Base-by-base conservation (phyloP, 106 monocot genomes). In the Cymbidium sinense region DNA sequence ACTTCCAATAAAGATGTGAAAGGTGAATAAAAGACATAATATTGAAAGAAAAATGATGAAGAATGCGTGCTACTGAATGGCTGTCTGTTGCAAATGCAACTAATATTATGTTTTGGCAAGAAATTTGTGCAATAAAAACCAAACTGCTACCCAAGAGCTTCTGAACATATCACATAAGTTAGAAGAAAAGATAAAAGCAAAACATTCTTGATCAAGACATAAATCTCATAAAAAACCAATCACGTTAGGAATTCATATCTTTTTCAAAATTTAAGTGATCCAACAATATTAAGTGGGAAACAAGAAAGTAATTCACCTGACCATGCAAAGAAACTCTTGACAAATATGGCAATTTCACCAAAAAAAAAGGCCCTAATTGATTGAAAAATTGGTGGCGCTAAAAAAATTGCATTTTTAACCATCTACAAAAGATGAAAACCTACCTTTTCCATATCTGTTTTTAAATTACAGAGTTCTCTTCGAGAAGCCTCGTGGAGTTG, bases 361-460 rank as follows among this genome's bases (percentile, higher is more conserved):
- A 67, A 58, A 51, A 51, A 51, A 51, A 58, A n/a, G 47, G n/a
- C 61, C 1, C 5, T 61, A n/a, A 25, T 25, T 61, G 7, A 61
- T 61, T 61, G 61, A 61, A 61, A 61, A 61, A 61, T 23, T 5
- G 1, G 61, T 61, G 5, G 28, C 9, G 34, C 6, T n/a, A 71
- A 71, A 71, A 69, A 36, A 43, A 3, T 21, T 2, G 7, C 73
- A 62, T 37, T 6, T 7, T 35, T 78, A 36, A 73, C 20, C 13
- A 23, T 73, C 62, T 65, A 23, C 41, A 76, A 73, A 33, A 62
- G 1, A 65, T 28, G 20, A 44, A n/a, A 77, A 80, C 82, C 72
- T 82, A 85, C 92, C 83, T 35, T 93, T 67, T 87, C 82, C 34
- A 86, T 93, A 27, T 87, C 86, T 23, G 34, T 78, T 84, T 82